Evolutionary conservation across 257 asterid species (phyloP).

Genomic region (Solanum phureja): DNA sequence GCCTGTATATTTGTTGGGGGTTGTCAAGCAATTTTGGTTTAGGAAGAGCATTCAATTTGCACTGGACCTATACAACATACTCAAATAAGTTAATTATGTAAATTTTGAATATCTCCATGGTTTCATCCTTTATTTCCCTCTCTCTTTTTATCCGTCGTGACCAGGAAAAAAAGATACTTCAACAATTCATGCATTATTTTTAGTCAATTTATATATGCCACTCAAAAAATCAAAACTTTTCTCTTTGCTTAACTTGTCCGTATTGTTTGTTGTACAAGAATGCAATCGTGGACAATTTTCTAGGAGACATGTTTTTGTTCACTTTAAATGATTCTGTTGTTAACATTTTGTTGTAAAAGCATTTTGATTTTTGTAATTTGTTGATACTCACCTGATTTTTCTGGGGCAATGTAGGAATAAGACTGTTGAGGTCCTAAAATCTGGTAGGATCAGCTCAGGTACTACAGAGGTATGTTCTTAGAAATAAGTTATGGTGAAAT

Average conservation of each 20-base stretch:
- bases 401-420: constrained; percentile 27
- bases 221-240: neutral
- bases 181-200: neutral
- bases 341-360: neutral
- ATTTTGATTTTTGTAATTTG: neutral
- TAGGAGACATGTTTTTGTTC: neutral
- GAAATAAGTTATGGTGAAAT: neutral
- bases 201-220: neutral
- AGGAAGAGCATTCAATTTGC: neutral
- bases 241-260: neutral
- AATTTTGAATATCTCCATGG: neutral
- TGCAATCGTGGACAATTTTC: neutral
- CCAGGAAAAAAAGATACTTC: neutral
- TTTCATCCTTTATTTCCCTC: neutral
- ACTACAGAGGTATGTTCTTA: constrained; percentile 46
- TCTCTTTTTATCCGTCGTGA: neutral
- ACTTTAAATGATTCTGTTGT: neutral
- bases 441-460: constrained; percentile 67
- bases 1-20: neutral
- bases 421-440: constrained; percentile 37
- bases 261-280: neutral
- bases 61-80: neutral
- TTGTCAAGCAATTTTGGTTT: neutral
- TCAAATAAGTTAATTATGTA: neutral
- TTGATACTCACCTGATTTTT: neutral